Evolutionary conservation across 192 early-diverging fungal species (phyloP), one percentile per base, ranked within the genome.

Genomic region (Thamnidium elegans): DNA sequence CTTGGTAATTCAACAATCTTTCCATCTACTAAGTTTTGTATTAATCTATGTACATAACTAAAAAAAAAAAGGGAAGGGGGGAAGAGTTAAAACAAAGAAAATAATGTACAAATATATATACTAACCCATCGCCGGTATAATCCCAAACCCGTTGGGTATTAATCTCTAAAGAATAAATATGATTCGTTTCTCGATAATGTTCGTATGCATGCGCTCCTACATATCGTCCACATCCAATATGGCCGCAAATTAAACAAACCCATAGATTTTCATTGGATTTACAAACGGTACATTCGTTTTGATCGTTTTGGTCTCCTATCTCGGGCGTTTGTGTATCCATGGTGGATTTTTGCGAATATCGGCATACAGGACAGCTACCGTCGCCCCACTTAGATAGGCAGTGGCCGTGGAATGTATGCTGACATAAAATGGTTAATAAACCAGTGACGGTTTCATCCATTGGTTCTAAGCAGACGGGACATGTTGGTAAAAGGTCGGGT

Each of bases 81-180:
- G 6, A 9, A 20, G 10, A 52, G 8, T 13, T 23, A 52, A 3
- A 21, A 11, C 51, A 19, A 1, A 11, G 51, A 30, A 23, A 48
- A 48, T 7, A 48, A 48, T 48, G 7, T 19, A 19, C 7, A 48
- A 2, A 15, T 5, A 19, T 19, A 47, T 47, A 17, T 21, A 5
- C 36, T 42, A 44, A 59, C 58, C 93, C 96, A 66, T 99, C 97
- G 7, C 95, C 91, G 2, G 84, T 91, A 80, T 99, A 99, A 72
- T 99, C 97, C 97, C 97, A 99, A 34, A 99, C 97, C 1, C 93
- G 74, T 77, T 99, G 97, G n/a, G 93, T 97, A 53, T 92, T 92
- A 13, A 97, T 79, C 66, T 99, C 96, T 65, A 99, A 71, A 19
- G 94, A 83, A 75, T 95, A 99, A 4, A 92, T 74, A 72, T 99